phyloP scores from a whole-genome alignment of 495 filamentous ascomycete genomes.

The Aspergillus cavernicola region DNA sequence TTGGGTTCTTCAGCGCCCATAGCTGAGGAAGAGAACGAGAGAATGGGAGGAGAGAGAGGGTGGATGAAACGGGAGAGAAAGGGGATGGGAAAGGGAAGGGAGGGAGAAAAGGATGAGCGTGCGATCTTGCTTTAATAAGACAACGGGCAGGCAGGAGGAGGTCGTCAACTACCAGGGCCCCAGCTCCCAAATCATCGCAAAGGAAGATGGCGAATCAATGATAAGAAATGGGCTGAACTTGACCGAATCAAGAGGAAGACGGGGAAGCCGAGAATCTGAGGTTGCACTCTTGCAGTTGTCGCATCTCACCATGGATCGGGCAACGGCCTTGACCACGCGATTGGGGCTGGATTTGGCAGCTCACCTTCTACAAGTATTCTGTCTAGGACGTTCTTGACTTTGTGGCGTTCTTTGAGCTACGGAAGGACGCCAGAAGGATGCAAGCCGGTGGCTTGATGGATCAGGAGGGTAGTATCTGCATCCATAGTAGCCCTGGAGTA shows the following conservation, averaged over 20 bases:
- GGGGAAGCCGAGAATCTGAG: slow-evolving; percentile 11
- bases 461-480: too few species aligned
- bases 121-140: slow-evolving; percentile 3
- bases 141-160: too few species aligned
- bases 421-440: too few species aligned
- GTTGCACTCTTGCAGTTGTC: slow-evolving; percentile 14
- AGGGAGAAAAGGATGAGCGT: slow-evolving; percentile 4
- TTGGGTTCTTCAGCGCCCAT: slow-evolving; percentile 4
- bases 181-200: not conserved
- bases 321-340: slow-evolving; percentile 2
- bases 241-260: slow-evolving; percentile 1
- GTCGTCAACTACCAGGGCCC: too few species aligned
- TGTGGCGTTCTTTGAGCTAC: too few species aligned
- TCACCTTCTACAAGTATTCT: too few species aligned
- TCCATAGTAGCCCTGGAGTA: too few species aligned
- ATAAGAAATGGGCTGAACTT: not conserved
- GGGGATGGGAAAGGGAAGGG: not conserved
- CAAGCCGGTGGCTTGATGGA: too few species aligned
- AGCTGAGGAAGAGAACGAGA: not conserved
- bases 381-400: too few species aligned
- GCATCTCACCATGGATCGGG: slow-evolving; percentile 3
- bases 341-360: not conserved
- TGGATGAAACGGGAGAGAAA: not conserved
- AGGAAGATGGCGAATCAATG: not conserved
- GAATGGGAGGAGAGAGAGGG: not conserved